These are phyloP conservation scores for Botrytis aclada DNA, from an alignment of 2,329 filamentous ascomycete species.

Conservation along the genomic window DNA sequence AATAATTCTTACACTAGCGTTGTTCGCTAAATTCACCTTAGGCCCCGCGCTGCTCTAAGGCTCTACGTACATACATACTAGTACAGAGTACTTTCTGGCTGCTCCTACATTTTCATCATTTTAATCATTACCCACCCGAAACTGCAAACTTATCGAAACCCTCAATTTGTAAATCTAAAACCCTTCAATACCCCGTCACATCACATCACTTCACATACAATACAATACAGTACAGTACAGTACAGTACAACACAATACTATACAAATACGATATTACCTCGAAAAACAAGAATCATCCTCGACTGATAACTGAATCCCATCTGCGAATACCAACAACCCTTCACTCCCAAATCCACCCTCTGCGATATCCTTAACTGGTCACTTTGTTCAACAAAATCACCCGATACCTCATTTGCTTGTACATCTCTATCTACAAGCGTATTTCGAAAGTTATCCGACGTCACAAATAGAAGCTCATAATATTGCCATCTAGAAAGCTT, in stretches of 20 bases:
- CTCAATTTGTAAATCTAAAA: background rate
- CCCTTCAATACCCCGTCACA: background rate
- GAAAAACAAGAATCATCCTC: background rate
- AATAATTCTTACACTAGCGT: slow-evolving; percentile 15
- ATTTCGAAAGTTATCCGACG: slow-evolving; percentile 19
- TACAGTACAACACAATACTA: background rate
- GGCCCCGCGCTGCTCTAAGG: slow-evolving; percentile 22
- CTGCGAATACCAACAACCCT: background rate
- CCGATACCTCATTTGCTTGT: background rate
- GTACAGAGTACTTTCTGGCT: background rate
- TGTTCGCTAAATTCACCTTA: slow-evolving; percentile 19
- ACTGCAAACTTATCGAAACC: slow-evolving; percentile 10
- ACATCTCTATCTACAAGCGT: slow-evolving; percentile 12
- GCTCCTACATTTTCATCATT: slow-evolving; percentile 10
- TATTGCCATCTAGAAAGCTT: slow-evolving; percentile 22
- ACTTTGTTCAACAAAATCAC: slow-evolving; percentile 2
- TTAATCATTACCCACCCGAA: slow-evolving; percentile 9
- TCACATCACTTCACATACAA: no score
- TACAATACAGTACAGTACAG: no score
- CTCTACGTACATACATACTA: background rate
- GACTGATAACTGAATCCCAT: background rate
- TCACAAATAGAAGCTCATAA: slow-evolving; percentile 23
- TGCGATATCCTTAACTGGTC: background rate
- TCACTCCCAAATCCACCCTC: background rate
- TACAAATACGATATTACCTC: background rate